Evolutionary conservation across 176 grass and related monocot species (phyloP).

Genomic region (Eragrostis curvula): DNA sequence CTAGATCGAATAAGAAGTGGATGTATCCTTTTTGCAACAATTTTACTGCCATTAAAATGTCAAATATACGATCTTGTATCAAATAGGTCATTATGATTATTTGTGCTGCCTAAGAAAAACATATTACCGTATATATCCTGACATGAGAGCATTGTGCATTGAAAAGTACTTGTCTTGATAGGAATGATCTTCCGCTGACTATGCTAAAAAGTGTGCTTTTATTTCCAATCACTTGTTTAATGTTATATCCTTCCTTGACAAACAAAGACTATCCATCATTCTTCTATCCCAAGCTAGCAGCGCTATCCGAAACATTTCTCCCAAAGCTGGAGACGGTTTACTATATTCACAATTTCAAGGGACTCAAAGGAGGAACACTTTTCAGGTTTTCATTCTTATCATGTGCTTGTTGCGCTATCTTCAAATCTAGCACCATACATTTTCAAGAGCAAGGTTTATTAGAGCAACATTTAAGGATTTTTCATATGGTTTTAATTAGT

Average conservation of each 20-base stretch:
- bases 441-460: too few relatives aligned
- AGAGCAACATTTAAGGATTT: not conserved
- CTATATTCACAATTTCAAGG: conserved; percentile 99
- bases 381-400: conserved; percentile 65
- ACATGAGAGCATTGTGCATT: conserved; percentile 10
- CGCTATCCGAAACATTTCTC: conserved; percentile 80
- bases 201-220: not conserved
- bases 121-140: not conserved
- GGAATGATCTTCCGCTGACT: not conserved
- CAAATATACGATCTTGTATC: not conserved
- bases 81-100: not conserved
- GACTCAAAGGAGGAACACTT: conserved; percentile 78
- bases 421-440: too few relatives aligned
- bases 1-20: conserved; percentile 98
- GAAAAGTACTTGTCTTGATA: not conserved
- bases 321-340: conserved; percentile 93
- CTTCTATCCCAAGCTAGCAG: conserved; percentile 93
- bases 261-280: conserved; percentile 90
- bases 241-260: conserved; percentile 50
- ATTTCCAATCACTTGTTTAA: conserved; percentile 24
- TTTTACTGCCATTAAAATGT: not conserved
- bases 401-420: not conserved
- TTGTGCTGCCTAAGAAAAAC: not conserved
- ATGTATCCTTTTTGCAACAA: conserved; percentile 76
- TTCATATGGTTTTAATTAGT: not conserved